Evolutionary conservation across 139 green algal genomes (phyloP), one percentile per base, ranked within the genome.

Genomic region (Chlamydomonas sphaeroides): DNA sequence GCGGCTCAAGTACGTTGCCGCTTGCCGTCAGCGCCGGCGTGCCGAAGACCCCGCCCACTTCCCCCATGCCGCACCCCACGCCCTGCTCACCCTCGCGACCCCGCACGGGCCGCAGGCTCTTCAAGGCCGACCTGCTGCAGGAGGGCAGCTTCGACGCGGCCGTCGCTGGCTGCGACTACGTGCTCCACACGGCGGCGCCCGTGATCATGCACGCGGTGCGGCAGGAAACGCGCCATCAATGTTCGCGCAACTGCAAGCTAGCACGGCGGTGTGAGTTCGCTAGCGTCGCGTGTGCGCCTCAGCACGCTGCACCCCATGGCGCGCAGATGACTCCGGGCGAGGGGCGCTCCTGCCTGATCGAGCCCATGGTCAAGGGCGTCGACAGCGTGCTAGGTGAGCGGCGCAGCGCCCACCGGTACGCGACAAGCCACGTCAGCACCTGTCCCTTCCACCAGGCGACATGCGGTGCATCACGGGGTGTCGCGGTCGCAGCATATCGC

Each of bases 171-270:
- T 79, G 75, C 74, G 67, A 67, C 23, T 88, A 69, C 33, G 88
- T 90, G 5, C 49, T 91, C 15, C 88, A 91, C 63, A 72, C 71
- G 6, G 88, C 88, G 0, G 80, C 76, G 20, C 84, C 87, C 51
- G 65, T 72, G 0, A 49, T 36, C 0, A 32, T 84, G 32, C 56
- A 6, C 36, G 5, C 39, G 39, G 53, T 68, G 5, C 21, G 69
- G 36, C 11, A n/a, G n/a, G n/a, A n/a, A n/a, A n/a, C n/a, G n/a
- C n/a, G n/a, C n/a, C n/a, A n/a, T n/a, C n/a, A n/a, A n/a, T n/a
- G n/a, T n/a, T 62, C 21, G 45, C 11, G 45, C 10, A 21, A 53
- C 10, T 14, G 45, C 11, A 14, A 14, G 10, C 14, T 10, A 21
- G 10, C 14, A 53, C 10, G 10, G 45, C 10, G 45, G 41, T 63